Percentiles rank a stretch among this genome's conserved stretches.
These are phyloP conservation scores for Moniliophthora roreri DNA, from an alignment of 1,284 basidiomycete species.

Conservation along the genomic window DNA sequence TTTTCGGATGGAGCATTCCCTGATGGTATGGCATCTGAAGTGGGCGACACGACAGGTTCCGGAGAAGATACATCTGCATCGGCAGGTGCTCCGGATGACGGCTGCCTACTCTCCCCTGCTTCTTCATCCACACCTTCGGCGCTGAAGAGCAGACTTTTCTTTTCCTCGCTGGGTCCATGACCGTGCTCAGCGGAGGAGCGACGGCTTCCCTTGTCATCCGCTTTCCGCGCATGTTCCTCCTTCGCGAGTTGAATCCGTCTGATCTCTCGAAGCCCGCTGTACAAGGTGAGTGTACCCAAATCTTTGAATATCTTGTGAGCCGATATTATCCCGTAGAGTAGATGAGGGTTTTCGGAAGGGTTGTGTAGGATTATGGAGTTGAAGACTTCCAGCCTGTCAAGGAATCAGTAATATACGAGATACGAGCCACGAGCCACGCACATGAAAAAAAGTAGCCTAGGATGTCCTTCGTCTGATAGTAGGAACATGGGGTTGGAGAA, in stretches of 20 bases:
- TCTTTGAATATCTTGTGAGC: constrained; percentile 84
- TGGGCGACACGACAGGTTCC: constrained; percentile 41
- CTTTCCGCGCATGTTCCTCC: constrained; percentile 58
- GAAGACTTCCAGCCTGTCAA: constrained; percentile 81
- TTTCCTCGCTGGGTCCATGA: constrained; percentile 53
- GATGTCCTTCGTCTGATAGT: constrained; percentile 91
- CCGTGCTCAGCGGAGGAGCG: constrained; percentile 31
- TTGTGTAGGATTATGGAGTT: constrained; percentile 80
- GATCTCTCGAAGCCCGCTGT: constrained; percentile 82
- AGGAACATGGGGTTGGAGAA: constrained; percentile 90
- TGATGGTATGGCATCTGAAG: constrained; percentile 31
- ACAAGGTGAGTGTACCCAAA: constrained; percentile 86
- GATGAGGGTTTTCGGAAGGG: constrained; percentile 77
- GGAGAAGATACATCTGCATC: constrained; percentile 24
- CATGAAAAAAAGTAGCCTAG: constrained; percentile 89
- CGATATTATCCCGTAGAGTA: constrained; percentile 85
- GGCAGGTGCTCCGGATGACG: constrained; percentile 4
- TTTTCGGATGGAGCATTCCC: constrained; percentile 66
- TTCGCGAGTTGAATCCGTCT: constrained; percentile 70
- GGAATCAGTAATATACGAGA: constrained; percentile 3
- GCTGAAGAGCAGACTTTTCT: constrained; percentile 56
- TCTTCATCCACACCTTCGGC: constrained; percentile 33
- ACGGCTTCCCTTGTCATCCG: constrained; percentile 36
- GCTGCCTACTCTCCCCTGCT: constrained; percentile 6
- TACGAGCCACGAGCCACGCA: constrained; percentile 30